Evolutionary conservation across 2,329 filamentous ascomycete genomes (phyloP).

Genomic region (Hypoxylon sp.): DNA sequence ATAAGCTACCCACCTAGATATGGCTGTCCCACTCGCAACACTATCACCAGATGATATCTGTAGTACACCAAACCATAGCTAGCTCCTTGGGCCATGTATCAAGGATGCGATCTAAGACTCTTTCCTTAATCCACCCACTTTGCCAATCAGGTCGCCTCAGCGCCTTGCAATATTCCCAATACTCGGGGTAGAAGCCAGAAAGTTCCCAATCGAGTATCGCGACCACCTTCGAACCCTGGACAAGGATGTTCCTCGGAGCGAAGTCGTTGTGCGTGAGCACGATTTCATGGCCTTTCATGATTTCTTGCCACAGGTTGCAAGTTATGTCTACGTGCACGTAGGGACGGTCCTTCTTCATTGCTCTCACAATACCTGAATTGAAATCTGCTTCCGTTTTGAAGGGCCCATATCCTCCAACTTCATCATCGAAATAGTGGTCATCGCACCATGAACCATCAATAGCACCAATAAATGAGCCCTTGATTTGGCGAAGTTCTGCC

Average conservation of each 20-base stretch:
- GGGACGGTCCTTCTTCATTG: background rate
- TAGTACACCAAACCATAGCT: no score
- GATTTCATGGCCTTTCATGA: conserved; percentile 27
- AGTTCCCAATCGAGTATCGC: conserved; percentile 39
- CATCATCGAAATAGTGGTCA: conserved; percentile 22
- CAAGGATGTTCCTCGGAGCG: conserved; percentile 39
- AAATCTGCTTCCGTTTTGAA: background rate
- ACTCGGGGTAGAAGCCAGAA: conserved; percentile 38
- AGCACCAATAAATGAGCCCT: conserved; percentile 28
- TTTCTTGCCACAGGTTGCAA: no score
- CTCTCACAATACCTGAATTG: background rate
- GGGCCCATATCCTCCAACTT: conserved; percentile 17
- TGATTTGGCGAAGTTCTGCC: conserved; percentile 26
- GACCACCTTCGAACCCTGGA: conserved; percentile 36
- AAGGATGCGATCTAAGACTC: conserved; percentile 9
- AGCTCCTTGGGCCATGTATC: no score
- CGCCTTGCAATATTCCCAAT: conserved; percentile 43
- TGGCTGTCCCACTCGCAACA: no score
- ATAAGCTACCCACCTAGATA: no score
- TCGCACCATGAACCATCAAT: conserved; percentile 31
- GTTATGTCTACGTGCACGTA: no score
- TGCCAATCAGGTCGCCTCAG: conserved; percentile 32
- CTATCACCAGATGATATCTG: no score
- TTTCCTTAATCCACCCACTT: conserved; percentile 26
- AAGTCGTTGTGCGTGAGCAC: conserved; percentile 39